A percentile compares a stretch with the other conserved stretches of the same genome.
Conservation (phyloP, 495 filamentous ascomycete species). For the Bacidia rubella region DNA sequence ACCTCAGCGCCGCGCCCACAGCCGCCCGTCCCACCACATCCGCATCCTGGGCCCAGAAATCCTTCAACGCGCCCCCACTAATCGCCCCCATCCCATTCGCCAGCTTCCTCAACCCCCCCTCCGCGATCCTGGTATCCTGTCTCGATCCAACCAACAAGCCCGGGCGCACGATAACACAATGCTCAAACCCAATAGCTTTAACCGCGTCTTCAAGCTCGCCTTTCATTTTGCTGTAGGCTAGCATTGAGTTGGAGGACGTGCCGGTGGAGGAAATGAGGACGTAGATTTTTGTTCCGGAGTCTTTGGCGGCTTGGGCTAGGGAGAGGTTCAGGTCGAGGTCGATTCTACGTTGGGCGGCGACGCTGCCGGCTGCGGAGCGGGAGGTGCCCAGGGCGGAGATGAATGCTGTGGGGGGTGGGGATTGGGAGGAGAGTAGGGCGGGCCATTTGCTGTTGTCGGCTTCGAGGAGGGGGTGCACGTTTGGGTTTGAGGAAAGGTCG, state of each 20-base stretch:
- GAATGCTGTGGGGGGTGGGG: constrained; percentile 44
- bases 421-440: constrained; percentile 33
- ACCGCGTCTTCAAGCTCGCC: constrained; percentile 66
- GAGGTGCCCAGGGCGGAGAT: constrained; percentile 59
- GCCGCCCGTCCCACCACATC: constrained; percentile 63
- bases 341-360: constrained; percentile 62
- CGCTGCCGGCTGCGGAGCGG: constrained; percentile 46
- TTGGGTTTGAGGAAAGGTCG: constrained; percentile 25
- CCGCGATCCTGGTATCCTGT: constrained; percentile 37
- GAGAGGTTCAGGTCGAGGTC: constrained; percentile 64
- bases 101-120: constrained; percentile 32
- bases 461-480: constrained; percentile 29
- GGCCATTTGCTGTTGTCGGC: constrained; percentile 43
- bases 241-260: constrained; percentile 30
- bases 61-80: constrained; percentile 39
- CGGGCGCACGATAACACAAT: constrained; percentile 59
- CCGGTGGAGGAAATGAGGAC: constrained; percentile 52
- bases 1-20: constrained; percentile 38
- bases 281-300: constrained; percentile 48
- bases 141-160: constrained; percentile 62
- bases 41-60: constrained; percentile 60
- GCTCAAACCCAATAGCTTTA: constrained; percentile 54
- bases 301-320: constrained; percentile 50
- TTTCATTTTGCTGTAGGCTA: constrained; percentile 64
- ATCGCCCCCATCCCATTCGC: constrained; percentile 39